Evolutionary conservation across 768 basidiomycete genomes (phyloP), one percentile per base, ranked within the genome.

Genomic region (Tricholomella constricta): DNA sequence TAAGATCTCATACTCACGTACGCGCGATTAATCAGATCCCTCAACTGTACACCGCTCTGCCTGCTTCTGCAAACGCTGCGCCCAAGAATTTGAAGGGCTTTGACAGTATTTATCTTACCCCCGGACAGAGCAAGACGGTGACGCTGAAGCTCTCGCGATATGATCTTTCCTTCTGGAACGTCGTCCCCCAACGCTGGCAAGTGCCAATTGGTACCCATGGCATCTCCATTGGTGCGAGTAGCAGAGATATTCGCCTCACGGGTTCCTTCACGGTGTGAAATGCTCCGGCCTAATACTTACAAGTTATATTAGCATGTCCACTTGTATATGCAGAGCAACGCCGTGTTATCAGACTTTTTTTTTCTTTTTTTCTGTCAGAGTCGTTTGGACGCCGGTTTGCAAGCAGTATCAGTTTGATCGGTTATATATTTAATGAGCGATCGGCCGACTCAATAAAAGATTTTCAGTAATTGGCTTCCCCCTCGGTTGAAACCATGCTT

Each of bases 41-140:
- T 9, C 83, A 85, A 62, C 64, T 85, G 19, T 85, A 84, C 62
- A 68, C 79, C 27, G 69, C 72, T 8, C 77, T 75, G 22, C 83
- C 82, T 6, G 62, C 78, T 7, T 75, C 78, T 3, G 72, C 81
- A 1, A 65, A 74, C 12, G 69, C 74, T 2, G 77, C 83, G 4
- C 83, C 83, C 0, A 71, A 71, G 56, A 74, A 72, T 41, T 67
- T 85, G 48, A 82, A 81, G 63, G 83, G 82, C 14, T 85, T 85
- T 56, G 80, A 82, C 60, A 77, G 74, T 45, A 62, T 83, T 29
- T 77, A 69, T 57, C 64, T 81, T 45, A 60, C 59, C 1, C 74
- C 77, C 0, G 78, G 78, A 9, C 69, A 78, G 56, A 76, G 74
- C 25, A 72, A 69, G 49, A 73, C 65, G 2, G 79, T 82, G n/a